These are phyloP conservation scores for Bothriochloa decipiens DNA, from an alignment of 176 grass and related monocot genomes.

Conservation along the genomic window DNA sequence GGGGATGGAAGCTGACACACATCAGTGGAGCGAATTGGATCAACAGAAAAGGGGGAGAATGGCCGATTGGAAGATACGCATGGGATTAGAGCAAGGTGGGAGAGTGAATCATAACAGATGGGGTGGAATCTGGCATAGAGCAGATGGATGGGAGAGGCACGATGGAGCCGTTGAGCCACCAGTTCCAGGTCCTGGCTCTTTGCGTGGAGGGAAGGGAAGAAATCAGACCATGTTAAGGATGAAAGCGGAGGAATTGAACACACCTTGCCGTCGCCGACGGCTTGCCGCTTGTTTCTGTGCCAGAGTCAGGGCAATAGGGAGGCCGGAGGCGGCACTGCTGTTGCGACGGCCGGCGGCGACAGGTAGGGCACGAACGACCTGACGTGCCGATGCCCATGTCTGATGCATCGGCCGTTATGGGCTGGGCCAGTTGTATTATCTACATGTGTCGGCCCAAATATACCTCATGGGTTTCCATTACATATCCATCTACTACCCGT, in stretches of 20 bases:
- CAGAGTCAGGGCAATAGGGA: not conserved
- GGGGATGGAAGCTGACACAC: not conserved
- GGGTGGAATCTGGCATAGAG: not conserved
- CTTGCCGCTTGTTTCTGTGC: not conserved
- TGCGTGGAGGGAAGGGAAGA: not conserved
- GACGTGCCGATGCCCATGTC: not conserved
- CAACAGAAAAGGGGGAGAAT: not conserved
- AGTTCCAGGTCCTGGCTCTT: not conserved
- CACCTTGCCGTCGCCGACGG: not conserved
- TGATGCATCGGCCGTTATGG: not conserved
- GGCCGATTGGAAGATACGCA: too few species aligned
- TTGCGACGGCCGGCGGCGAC: not conserved
- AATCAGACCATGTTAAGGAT: not conserved
- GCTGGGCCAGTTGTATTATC: not conserved
- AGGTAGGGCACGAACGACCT: not conserved
- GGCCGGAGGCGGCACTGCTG: not conserved
- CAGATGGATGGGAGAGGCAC: not conserved
- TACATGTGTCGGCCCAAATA: not conserved
- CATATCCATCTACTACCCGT: not conserved
- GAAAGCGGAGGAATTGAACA: not conserved
- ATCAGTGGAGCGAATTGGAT: not conserved
- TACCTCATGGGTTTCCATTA: not conserved
- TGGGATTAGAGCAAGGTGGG: too few species aligned
- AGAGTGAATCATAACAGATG: too few species aligned
- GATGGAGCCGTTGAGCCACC: too few species aligned